These are phyloP conservation scores for Erodium chrysanthum DNA, from an alignment of 441 rosid species.

Conservation along the genomic window DNA sequence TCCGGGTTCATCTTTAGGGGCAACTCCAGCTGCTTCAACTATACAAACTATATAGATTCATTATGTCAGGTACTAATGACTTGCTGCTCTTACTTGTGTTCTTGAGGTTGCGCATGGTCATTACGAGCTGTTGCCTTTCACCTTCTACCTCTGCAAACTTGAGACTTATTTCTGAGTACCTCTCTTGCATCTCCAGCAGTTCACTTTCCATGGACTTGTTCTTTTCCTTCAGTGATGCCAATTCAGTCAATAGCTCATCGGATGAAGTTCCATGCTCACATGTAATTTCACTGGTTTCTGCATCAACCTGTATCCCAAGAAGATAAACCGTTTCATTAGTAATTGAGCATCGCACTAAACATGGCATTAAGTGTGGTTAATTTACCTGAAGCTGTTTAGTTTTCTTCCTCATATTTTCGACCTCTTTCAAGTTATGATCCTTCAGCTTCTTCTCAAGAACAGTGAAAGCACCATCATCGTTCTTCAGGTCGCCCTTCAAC, in stretches of 20 bases:
- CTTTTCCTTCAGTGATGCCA: constrained; percentile 5
- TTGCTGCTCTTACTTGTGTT: too few relatives aligned
- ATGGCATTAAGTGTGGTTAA: not conserved
- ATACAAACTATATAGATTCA: not conserved
- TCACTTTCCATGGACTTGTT: constrained; percentile 1
- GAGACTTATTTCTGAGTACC: constrained; percentile 5
- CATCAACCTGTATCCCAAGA: not conserved
- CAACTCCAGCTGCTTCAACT: not conserved
- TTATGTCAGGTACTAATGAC: not conserved
- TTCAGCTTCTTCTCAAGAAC: constrained; percentile 52
- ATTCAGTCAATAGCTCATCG: not conserved
- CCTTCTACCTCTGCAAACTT: not conserved
- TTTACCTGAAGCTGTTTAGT: constrained; percentile 58
- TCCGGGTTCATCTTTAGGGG: too few relatives aligned
- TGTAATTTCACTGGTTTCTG: not conserved
- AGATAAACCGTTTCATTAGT: not conserved
- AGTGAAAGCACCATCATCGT: constrained; percentile 46
- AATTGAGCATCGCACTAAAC: not conserved
- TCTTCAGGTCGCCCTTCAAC: constrained; percentile 57
- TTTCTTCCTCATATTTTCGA: constrained; percentile 47
- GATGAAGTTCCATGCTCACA: too few relatives aligned
- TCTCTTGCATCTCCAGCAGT: constrained; percentile 1
- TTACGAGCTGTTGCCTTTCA: too few relatives aligned
- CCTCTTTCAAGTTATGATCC: constrained; percentile 50
- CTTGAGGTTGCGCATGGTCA: too few relatives aligned